Evolutionary conservation across 768 basidiomycete species (phyloP).

Genomic region (Tricholomella constricta): DNA sequence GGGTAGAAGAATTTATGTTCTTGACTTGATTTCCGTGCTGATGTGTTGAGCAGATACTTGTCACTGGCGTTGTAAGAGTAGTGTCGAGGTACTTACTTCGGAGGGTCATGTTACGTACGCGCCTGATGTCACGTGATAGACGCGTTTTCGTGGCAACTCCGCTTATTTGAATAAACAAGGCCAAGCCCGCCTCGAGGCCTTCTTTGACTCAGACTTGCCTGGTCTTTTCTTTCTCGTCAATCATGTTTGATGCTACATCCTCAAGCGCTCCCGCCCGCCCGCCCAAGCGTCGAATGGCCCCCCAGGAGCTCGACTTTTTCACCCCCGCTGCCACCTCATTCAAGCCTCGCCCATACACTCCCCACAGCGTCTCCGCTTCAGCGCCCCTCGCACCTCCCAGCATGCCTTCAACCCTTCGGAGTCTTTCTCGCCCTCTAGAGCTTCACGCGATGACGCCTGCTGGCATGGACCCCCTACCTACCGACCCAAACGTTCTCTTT

Average conservation of each 20-base stretch:
- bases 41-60: slow-evolving; percentile 45
- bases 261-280: slow-evolving; percentile 29
- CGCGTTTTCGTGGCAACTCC: slow-evolving; percentile 44
- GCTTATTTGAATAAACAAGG: slow-evolving; percentile 21
- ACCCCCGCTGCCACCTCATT: slow-evolving; percentile 64
- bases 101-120: slow-evolving; percentile 10
- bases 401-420: slow-evolving; percentile 29
- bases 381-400: slow-evolving; percentile 18
- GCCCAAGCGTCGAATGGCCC: slow-evolving; percentile 50
- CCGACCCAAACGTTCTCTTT: slow-evolving; percentile 69
- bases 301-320: slow-evolving; percentile 62
- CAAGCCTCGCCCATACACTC: slow-evolving; percentile 65
- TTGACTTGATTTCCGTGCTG: neutral
- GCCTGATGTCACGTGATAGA: slow-evolving; percentile 34
- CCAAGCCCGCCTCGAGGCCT: slow-evolving; percentile 9
- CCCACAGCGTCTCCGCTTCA: slow-evolving; percentile 32
- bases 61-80: slow-evolving; percentile 47
- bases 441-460: slow-evolving; percentile 48
- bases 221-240: slow-evolving; percentile 2
- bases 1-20: slow-evolving; percentile 47
- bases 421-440: slow-evolving; percentile 37
- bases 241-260: slow-evolving; percentile 18
- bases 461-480: slow-evolving; percentile 66
- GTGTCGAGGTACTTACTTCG: slow-evolving; percentile 11
- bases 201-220: slow-evolving; percentile 12